Evolutionary conservation across 169 alveolate species (phyloP).

Genomic region (Babesia bovis): DNA sequence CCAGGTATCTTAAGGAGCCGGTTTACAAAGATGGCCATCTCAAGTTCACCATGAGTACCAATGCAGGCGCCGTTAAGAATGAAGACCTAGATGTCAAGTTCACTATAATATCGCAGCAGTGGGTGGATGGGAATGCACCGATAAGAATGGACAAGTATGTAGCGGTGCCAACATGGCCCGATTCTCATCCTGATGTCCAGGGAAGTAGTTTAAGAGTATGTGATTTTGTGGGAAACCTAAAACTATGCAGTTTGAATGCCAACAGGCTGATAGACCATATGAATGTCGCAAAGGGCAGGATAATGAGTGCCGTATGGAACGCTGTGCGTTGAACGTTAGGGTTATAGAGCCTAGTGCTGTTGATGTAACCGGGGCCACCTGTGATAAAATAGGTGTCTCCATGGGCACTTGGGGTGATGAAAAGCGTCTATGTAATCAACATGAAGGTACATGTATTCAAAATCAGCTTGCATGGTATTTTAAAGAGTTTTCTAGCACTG

Average conservation of each 20-base stretch:
- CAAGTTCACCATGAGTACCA: conserved; percentile 19
- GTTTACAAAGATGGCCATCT: conserved; percentile 15
- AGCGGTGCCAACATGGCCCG: conserved; percentile 61
- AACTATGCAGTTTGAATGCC: conserved; percentile 40
- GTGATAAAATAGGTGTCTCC: conserved; percentile 64
- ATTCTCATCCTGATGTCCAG: conserved; percentile 34
- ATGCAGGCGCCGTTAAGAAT: neutral
- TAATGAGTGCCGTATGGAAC: conserved; percentile 8
- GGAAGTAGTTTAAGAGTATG: conserved; percentile 46
- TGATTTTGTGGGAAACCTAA: neutral
- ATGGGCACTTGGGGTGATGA: conserved; percentile 41
- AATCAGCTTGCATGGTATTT: conserved; percentile 62
- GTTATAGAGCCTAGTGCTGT: conserved; percentile 45
- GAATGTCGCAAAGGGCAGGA: conserved; percentile 4
- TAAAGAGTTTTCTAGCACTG: no score
- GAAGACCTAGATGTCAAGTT: conserved; percentile 41
- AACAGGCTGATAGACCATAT: neutral
- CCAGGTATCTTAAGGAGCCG: conserved; percentile 5
- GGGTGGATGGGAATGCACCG: conserved; percentile 56
- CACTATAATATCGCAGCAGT: conserved; percentile 2
- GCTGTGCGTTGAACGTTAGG: conserved; percentile 49
- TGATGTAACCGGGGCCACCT: conserved; percentile 37
- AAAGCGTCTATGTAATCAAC: conserved; percentile 35
- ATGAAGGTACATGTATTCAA: conserved; percentile 26
- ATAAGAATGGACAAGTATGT: conserved; percentile 29